Evolutionary conservation across 2,329 filamentous ascomycete species (phyloP), one percentile per base, ranked within the genome.

Genomic region (Sporothrix inflata): DNA sequence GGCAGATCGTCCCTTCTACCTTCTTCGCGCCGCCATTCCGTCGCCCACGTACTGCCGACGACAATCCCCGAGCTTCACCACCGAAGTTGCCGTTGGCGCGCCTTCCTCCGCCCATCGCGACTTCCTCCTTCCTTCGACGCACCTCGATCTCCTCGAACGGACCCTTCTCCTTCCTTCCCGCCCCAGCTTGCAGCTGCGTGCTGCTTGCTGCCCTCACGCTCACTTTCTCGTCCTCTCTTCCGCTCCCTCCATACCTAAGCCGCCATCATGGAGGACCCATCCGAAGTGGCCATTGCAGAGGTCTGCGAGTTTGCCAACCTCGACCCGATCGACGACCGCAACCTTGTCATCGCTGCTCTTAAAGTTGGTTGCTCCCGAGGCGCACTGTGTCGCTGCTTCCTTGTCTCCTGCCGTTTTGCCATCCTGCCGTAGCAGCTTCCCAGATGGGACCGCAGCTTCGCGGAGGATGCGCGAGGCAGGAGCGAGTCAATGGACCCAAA

Each of bases 231-330:
- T 9, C 3, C 27, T 30, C 57, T 9, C 19, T 24, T 9, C n/a
- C 16, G 1, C 47, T 9, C 8, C 27, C 45, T 21, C 30, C 7
- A 40, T 11, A 42, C n/a, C 30, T 27, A 7, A 30, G 12, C 38
- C n/a, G 71, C 67, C 69, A 74, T 34, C 38, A 79, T 79, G 78
- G 74, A 73, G 53, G 82, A 82, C 38, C 80, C 81, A 38, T 78
- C 79, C 24, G 79, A 83, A 61, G 30, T 7, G 0, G 78, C 78
- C 1, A 80, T 85, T 74, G 75, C 72, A 71, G 77, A 79, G 49
- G 82, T 85, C 75, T 80, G 83, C 72, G 84, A 85, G 65, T 82
- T 85, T 75, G 79, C 81, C 6, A 76, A 77, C 47, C 80, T 85
- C 40, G 74, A 81, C 71, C 77, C 76, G 5, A 63, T 76, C 1